phyloP scores from a whole-genome alignment of 176 grass and related monocot genomes.

The Triticum dicoccoides region DNA sequence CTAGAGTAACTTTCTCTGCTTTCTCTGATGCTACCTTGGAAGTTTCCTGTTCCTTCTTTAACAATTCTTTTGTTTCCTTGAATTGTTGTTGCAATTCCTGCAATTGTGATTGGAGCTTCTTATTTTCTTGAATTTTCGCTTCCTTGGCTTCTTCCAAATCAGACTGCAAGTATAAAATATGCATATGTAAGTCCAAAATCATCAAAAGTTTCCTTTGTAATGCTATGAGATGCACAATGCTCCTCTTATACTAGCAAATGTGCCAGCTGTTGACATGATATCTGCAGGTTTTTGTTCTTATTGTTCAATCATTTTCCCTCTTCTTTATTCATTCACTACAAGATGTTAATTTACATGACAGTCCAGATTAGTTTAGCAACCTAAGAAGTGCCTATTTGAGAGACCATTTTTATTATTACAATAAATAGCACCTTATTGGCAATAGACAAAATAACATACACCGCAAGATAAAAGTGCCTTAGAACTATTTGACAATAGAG shows the following conservation, averaged over 20 bases:
- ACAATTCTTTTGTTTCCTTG: constrained; percentile 62
- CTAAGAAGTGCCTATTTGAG: too few relatives aligned
- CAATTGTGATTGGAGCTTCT: constrained; percentile 57
- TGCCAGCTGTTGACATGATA: neutral
- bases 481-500: too few relatives aligned
- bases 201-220: neutral
- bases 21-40: constrained; percentile 61
- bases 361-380: neutral
- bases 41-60: constrained; percentile 55
- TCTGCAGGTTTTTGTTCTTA: neutral
- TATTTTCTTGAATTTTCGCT: constrained; percentile 75
- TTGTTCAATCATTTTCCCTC: constrained; percentile 3
- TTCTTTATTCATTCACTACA: neutral
- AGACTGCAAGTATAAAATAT: constrained; percentile 44
- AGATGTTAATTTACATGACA: constrained; percentile 17
- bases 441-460: too few relatives aligned
- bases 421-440: too few relatives aligned
- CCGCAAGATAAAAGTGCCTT: too few relatives aligned
- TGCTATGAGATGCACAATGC: neutral
- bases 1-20: constrained; percentile 54
- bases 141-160: constrained; percentile 93
- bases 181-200: neutral
- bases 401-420: too few relatives aligned
- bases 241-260: neutral
- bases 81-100: constrained; percentile 65